Base-by-base conservation (phyloP, 768 basidiomycete species). In the Psilocybe cyanescens region DNA sequence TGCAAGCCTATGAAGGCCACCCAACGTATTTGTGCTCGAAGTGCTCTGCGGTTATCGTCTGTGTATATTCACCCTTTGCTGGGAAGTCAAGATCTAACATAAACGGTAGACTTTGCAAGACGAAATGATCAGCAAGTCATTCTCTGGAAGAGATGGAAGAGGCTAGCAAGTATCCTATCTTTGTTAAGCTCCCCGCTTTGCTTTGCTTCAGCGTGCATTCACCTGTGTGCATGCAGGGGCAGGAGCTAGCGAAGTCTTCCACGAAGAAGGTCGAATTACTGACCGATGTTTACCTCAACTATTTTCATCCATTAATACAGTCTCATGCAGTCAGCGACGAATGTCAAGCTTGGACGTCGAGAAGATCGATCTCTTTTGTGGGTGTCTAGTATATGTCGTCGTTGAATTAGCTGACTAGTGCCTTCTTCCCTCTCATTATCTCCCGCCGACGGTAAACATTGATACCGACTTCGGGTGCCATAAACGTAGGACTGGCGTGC, bases 81-180 rank as follows among this genome's bases (percentile, higher is more conserved):
- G 45, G 44, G 19, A 19, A 30, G 14, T 5, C 16, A 6, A 45
- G 11, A 39, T 51, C 48, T 30, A 35, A 44, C 8, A 44, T 44
- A 30, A 31, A 31, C 17, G 11, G 30, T 63, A 93, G 91, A 84
- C 88, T 19, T 79, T 94, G 14, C 91, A 94, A 72, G 92, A 94
- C 65, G 92, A 94, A 66, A 74, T 93, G 19, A 91, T 94, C 62
- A 92, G 90, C 78, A 94, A 94, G 70, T 78, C 90, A 0, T 94
- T 94, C 76, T 89, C 91, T 29, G 92, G 92, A 4, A 78, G 92
- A 68, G 92, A 94, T 50, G 92, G 92, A 2, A 80, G 90, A 60
- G 92, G 91, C 68, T 93, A 86, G 92, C 87, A 66, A 73, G 91
- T 85, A 37, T 41, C 62, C 51, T 28, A 41, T 24, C 9, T 48